These are phyloP conservation scores for Sclerotinia subarctica DNA, from an alignment of 2,329 filamentous ascomycete genomes.

Conservation along the genomic window DNA sequence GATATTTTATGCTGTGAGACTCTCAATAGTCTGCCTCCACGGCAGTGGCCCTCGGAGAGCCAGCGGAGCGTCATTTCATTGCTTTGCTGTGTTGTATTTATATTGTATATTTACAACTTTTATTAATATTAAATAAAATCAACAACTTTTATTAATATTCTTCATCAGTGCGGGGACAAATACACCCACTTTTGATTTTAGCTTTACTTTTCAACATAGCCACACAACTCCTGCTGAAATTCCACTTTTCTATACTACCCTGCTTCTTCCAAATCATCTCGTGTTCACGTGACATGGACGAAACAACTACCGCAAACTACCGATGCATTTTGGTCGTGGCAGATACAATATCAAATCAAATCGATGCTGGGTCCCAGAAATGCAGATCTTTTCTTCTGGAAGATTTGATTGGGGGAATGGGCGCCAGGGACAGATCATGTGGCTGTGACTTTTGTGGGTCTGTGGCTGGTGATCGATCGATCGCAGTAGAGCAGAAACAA, in stretches of 20 bases:
- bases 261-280: background rate
- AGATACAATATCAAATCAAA: background rate
- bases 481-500: background rate
- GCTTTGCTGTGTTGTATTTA: no score
- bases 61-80: no score
- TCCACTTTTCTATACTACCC: background rate
- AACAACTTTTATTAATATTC: no score
- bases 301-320: background rate
- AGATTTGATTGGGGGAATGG: background rate
- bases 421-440: background rate
- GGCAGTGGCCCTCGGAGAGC: no score
- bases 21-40: no score
- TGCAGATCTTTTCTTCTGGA: background rate
- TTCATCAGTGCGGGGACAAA: background rate
- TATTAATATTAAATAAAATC: no score
- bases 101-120: no score
- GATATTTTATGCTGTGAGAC: no score
- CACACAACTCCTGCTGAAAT: background rate
- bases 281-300: background rate
- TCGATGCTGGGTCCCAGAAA: background rate
- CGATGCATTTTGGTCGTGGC: background rate
- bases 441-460: background rate
- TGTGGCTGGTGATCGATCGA: constrained; percentile 1
- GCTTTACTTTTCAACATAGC: background rate
- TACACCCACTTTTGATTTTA: background rate